A percentile compares a stretch with the other conserved stretches of the same genome.
Evolutionary conservation across 2,329 filamentous ascomycete genomes (phyloP).

Genomic region (Aspergillus intermedius): DNA sequence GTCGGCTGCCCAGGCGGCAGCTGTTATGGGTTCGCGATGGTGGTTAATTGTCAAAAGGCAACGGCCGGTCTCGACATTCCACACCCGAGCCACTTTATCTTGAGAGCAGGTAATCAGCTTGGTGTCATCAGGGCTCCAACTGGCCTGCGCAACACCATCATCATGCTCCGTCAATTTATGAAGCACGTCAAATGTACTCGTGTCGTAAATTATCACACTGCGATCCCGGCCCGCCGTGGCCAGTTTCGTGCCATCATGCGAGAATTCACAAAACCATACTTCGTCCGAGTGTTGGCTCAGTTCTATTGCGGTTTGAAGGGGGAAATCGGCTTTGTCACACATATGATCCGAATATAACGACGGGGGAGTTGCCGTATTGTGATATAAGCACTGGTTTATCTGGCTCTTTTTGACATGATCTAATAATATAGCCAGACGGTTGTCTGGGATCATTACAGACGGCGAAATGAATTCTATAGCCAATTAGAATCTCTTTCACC

Average conservation of each 20-base stretch:
- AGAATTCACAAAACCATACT: conserved; percentile 88
- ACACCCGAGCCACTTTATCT: conserved; percentile 67
- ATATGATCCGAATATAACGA: conserved; percentile 85
- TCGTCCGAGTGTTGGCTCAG: conserved; percentile 70
- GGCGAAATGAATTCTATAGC: conserved; percentile 76
- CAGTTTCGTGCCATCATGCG: conserved; percentile 73
- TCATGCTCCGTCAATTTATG: conserved; percentile 60
- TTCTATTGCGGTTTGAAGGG: conserved; percentile 62
- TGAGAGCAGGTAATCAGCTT: conserved; percentile 78
- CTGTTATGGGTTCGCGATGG: conserved; percentile 78
- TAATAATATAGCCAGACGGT: conserved; percentile 73
- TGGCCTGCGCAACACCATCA: conserved; percentile 66
- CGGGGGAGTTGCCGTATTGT: conserved; percentile 71
- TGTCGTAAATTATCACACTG: conserved; percentile 75
- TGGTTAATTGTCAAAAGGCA: conserved; percentile 59
- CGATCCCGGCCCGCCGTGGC: conserved; percentile 75
- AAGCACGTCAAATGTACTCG: conserved; percentile 59
- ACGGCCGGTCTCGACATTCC: conserved; percentile 62
- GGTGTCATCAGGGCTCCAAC: conserved; percentile 88
- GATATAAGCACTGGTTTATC: conserved; percentile 77
- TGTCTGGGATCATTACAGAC: conserved; percentile 92
- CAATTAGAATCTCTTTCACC: conserved; percentile 20
- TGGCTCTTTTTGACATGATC: conserved; percentile 78
- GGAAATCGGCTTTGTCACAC: conserved; percentile 75
- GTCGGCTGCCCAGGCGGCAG: conserved; percentile 82